Conservation (phyloP, 177 flowering plant species). For the Telopea speciosissima region DNA sequence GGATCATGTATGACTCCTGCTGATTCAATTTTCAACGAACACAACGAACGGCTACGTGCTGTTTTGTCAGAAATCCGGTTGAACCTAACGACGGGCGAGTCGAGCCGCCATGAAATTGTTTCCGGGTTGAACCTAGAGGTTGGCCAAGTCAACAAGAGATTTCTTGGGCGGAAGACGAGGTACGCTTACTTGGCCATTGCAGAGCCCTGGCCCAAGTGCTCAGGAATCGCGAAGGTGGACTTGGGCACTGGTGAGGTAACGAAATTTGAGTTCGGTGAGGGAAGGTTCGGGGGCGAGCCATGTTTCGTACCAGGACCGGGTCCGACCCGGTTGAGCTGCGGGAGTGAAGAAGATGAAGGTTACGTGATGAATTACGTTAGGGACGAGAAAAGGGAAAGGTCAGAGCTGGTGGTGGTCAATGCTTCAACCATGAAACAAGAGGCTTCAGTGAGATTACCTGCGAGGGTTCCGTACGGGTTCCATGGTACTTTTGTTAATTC, state of each 20-base stretch:
- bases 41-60: constrained; percentile 6
- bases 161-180: constrained; percentile 25
- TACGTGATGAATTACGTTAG: constrained; percentile 29
- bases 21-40: constrained; percentile 28
- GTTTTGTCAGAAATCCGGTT: constrained; percentile 29
- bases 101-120: constrained; percentile 20
- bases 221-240: constrained; percentile 36
- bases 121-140: constrained; percentile 31
- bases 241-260: constrained; percentile 19
- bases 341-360: constrained; percentile 27
- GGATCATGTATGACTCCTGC: constrained; percentile 52
- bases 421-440: constrained; percentile 27
- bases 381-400: constrained; percentile 30
- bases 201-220: constrained; percentile 38
- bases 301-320: constrained; percentile 20
- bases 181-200: constrained; percentile 32
- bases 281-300: constrained; percentile 37
- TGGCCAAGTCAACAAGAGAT: constrained; percentile 24
- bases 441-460: constrained; percentile 28
- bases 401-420: constrained; percentile 33
- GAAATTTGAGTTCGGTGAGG: constrained; percentile 23
- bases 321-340: neutral
- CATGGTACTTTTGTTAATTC: constrained; percentile 41
- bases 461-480: constrained; percentile 47
- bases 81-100: constrained; percentile 25